Conservation (phyloP, 345 rosid species). For the Moricandia moricandioides region DNA sequence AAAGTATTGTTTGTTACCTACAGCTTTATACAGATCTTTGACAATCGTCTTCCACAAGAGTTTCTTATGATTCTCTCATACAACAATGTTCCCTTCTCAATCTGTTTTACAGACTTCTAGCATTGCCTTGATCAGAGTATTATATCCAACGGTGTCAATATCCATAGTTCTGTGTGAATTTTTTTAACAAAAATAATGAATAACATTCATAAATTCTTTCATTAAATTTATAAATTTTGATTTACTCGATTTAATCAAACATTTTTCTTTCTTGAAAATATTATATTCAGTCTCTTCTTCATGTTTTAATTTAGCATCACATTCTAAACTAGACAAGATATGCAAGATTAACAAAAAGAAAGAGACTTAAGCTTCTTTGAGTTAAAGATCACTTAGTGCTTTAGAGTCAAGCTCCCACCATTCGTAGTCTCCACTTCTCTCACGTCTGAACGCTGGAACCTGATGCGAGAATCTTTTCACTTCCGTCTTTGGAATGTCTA, state of each 20-base stretch:
- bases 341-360: neutral
- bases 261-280: neutral
- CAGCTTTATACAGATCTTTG: constrained; percentile 53
- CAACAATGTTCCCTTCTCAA: constrained; percentile 17
- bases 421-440: constrained; percentile 8
- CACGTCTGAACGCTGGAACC: constrained; percentile 44
- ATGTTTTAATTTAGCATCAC: neutral
- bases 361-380: neutral
- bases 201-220: too few relatives aligned
- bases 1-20: constrained; percentile 44
- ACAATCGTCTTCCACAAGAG: constrained; percentile 46
- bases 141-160: constrained; percentile 54
- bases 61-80: constrained; percentile 48
- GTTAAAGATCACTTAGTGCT: constrained; percentile 35
- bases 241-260: neutral
- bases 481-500: constrained; percentile 36
- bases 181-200: too few relatives aligned
- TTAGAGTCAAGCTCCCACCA: constrained; percentile 52
- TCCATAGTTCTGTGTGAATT: neutral
- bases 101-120: neutral
- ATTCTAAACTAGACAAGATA: neutral
- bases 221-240: too few relatives aligned
- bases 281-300: neutral
- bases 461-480: constrained; percentile 53
- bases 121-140: constrained; percentile 47